Evolutionary conservation across 2,329 filamentous ascomycete genomes (phyloP).

Genomic region (Nigrograna mackinnonii): DNA sequence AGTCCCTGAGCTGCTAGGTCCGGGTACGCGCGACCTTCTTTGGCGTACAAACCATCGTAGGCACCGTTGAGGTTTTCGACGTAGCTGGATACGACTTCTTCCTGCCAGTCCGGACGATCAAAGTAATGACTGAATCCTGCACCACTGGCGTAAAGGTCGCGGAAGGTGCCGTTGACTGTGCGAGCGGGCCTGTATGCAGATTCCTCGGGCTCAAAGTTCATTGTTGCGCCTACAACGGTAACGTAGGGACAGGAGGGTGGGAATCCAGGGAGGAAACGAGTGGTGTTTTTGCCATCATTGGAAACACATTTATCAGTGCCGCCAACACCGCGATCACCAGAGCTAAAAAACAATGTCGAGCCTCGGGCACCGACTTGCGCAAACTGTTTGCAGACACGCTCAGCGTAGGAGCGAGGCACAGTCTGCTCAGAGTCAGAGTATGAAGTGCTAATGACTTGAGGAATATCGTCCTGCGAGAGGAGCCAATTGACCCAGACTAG

Average conservation of each 20-base stretch:
- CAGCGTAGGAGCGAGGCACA: constrained; percentile 63
- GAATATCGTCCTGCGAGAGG: constrained; percentile 59
- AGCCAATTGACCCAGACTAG: constrained; percentile 65
- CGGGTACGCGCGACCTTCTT: constrained; percentile 62
- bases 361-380: constrained; percentile 69
- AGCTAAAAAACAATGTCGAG: constrained; percentile 65
- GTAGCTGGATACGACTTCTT: constrained; percentile 49
- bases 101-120: constrained; percentile 52
- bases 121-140: constrained; percentile 57
- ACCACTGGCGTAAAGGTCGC: constrained; percentile 56
- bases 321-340: constrained; percentile 65
- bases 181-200: constrained; percentile 43
- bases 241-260: constrained; percentile 71
- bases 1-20: constrained; percentile 65
- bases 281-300: constrained; percentile 62
- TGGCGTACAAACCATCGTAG: constrained; percentile 55
- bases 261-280: constrained; percentile 64
- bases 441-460: constrained; percentile 65
- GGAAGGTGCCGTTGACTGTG: constrained; percentile 37
- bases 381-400: constrained; percentile 65
- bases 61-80: constrained; percentile 44
- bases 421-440: constrained; percentile 71
- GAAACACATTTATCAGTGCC: constrained; percentile 55
- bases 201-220: constrained; percentile 57
- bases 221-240: constrained; percentile 67